These are phyloP conservation scores for Leishmania lainsoni DNA, from an alignment of 208 protist species.

Conservation along the genomic window DNA sequence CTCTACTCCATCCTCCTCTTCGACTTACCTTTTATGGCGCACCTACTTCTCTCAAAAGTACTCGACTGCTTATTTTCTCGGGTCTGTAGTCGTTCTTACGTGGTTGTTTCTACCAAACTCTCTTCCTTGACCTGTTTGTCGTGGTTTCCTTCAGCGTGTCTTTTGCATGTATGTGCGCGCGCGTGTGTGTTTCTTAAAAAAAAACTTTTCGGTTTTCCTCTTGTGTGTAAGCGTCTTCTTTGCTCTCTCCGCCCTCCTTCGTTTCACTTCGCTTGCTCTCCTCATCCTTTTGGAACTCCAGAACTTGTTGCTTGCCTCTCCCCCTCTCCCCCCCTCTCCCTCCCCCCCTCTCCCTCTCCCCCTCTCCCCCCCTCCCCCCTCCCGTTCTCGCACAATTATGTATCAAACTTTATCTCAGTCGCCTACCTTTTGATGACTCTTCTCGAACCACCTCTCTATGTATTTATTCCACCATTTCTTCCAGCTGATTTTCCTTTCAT, in stretches of 20 bases:
- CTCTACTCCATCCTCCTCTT: neutral
- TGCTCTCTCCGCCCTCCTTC: neutral
- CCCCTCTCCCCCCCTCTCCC: too few relatives aligned
- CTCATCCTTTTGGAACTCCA: neutral
- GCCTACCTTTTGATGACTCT: too few relatives aligned
- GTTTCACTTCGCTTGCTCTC: neutral
- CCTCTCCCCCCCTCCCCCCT: too few relatives aligned
- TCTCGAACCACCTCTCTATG: neutral
- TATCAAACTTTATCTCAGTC: too few relatives aligned
- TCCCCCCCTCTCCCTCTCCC: too few relatives aligned
- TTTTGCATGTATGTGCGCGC: neutral
- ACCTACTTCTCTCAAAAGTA: neutral
- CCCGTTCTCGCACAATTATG: too few relatives aligned
- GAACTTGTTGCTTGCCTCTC: neutral
- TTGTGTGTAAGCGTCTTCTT: neutral
- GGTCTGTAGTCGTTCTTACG: neutral
- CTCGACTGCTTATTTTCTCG: neutral
- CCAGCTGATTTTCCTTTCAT: too few relatives aligned
- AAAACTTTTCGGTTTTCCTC: neutral
- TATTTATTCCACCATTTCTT: neutral
- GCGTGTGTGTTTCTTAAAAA: neutral
- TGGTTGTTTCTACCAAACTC: neutral
- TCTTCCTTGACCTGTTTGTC: neutral
- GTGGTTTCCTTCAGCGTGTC: neutral
- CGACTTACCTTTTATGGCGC: neutral